These are phyloP conservation scores for Phytophthora fragariaefolia DNA, from an alignment of 352 stramenopile species.

Conservation along the genomic window DNA sequence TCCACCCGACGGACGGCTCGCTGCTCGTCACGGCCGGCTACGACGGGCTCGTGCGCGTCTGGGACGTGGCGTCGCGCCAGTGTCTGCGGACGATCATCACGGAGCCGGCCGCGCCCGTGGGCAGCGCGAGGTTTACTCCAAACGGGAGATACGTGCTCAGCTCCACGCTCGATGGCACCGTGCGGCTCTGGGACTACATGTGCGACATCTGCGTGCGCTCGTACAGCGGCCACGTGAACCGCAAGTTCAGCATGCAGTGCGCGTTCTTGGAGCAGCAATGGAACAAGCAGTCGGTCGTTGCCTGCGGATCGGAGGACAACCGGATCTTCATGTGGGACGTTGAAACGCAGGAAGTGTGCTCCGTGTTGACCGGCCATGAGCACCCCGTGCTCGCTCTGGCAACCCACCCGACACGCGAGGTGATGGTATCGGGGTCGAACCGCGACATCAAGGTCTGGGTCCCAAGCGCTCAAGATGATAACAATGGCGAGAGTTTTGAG, in stretches of 20 bases:
- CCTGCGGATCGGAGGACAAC: constrained; percentile 94
- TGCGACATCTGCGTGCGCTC: constrained; percentile 64
- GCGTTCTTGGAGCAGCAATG: constrained; percentile 75
- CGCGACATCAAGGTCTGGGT: constrained; percentile 64
- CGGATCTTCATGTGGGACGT: constrained; percentile 94
- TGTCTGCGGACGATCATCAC: constrained; percentile 95
- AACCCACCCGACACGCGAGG: constrained; percentile 56
- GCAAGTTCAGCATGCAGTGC: constrained; percentile 89
- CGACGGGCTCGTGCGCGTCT: constrained; percentile 91
- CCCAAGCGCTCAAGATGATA: constrained; percentile 22
- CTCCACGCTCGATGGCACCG: constrained; percentile 89
- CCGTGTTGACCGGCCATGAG: constrained; percentile 66
- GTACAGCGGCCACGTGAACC: constrained; percentile 80
- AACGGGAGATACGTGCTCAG: constrained; percentile 95
- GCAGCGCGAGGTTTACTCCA: constrained; percentile 91
- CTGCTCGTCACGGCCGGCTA: constrained; percentile 89
- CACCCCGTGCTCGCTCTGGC: constrained; percentile 91
- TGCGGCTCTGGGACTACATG: constrained; percentile 93
- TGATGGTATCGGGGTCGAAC: constrained; percentile 87
- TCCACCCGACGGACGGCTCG: constrained; percentile 94
- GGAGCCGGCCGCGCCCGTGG: constrained; percentile 62
- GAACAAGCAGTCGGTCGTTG: constrained; percentile 56
- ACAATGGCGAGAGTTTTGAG: constrained; percentile 10
- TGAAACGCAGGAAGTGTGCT: constrained; percentile 70
- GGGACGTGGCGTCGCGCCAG: constrained; percentile 96